phyloP scores from a whole-genome alignment of 75 land plant species.

The Ceratopteris richardii region DNA sequence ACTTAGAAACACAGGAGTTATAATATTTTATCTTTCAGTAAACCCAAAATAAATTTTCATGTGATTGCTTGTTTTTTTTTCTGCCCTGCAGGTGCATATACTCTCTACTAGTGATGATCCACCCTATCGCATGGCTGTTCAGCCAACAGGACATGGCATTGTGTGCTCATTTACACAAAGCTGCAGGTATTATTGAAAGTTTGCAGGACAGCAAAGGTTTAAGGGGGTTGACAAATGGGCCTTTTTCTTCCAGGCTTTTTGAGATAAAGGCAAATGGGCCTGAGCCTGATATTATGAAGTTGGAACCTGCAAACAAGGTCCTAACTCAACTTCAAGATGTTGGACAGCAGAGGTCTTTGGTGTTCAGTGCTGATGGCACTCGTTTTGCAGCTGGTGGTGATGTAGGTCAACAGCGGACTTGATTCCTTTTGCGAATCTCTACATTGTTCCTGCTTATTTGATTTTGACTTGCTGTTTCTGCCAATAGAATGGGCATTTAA shows the following conservation, averaged over 20 bases:
- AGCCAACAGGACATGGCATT: slow-evolving; percentile 72
- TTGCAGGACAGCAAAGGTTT: not conserved
- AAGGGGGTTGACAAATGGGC: not conserved
- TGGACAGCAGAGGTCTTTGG: slow-evolving; percentile 69
- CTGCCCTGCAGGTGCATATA: slow-evolving; percentile 28
- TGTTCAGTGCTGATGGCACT: slow-evolving; percentile 66
- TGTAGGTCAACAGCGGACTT: slow-evolving; percentile 39
- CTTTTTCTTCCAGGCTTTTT: slow-evolving; percentile 29
- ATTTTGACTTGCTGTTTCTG: too few relatives aligned
- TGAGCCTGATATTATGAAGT: slow-evolving; percentile 9
- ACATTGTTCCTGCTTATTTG: too few relatives aligned
- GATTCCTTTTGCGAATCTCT: too few relatives aligned
- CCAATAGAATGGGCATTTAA: slow-evolving; percentile 74
- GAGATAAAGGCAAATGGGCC: slow-evolving; percentile 21
- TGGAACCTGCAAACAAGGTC: slow-evolving; percentile 38
- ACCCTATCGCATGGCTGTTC: slow-evolving; percentile 77
- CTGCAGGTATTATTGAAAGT: slow-evolving; percentile 48
- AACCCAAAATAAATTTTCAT: too few relatives aligned
- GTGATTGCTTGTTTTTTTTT: too few relatives aligned
- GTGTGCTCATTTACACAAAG: slow-evolving; percentile 51
- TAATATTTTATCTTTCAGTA: too few relatives aligned
- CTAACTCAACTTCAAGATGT: slow-evolving; percentile 44
- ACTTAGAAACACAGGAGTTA: too few relatives aligned
- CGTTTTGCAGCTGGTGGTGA: slow-evolving; percentile 80
- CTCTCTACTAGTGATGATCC: slow-evolving; percentile 45